phyloP scores from a whole-genome alignment of 352 stramenopile species.

The Globisporangium parvum region DNA sequence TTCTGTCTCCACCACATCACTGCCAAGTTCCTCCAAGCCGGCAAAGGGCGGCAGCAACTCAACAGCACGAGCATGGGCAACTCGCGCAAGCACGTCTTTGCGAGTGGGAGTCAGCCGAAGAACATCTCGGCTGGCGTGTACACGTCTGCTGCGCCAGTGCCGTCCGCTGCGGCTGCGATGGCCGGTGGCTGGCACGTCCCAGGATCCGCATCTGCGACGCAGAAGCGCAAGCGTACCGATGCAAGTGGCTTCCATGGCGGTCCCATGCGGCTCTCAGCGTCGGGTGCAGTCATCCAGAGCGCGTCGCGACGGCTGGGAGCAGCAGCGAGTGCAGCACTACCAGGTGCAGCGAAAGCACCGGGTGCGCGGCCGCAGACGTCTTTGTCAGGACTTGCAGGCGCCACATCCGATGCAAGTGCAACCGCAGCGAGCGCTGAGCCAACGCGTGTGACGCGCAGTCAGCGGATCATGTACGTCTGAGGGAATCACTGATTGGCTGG shows the following conservation, averaged over 20 bases:
- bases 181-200: slow-evolving; percentile 15
- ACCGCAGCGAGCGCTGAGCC: background rate
- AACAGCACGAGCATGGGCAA: slow-evolving; percentile 56
- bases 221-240: slow-evolving; percentile 55
- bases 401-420: background rate
- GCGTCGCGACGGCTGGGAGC: background rate
- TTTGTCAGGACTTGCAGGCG: no score
- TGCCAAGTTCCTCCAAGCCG: slow-evolving; percentile 61
- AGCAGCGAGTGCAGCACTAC: slow-evolving; percentile 4
- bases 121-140: slow-evolving; percentile 82
- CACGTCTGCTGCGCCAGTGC: slow-evolving; percentile 22
- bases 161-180: slow-evolving; percentile 1
- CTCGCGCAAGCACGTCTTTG: slow-evolving; percentile 63
- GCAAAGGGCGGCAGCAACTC: slow-evolving; percentile 64
- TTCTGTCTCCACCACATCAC: slow-evolving; percentile 79
- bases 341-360: background rate
- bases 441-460: slow-evolving; percentile 17
- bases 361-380: background rate
- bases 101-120: slow-evolving; percentile 41
- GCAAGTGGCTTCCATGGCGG: slow-evolving; percentile 24
- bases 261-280: slow-evolving; percentile 44
- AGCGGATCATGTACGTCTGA: slow-evolving; percentile 37
- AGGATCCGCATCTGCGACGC: slow-evolving; percentile 2
- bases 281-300: slow-evolving; percentile 39
- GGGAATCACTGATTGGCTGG: background rate